Evolutionary conservation across 345 rosid genomes (phyloP).

Genomic region (Gossypium sturtianum): DNA sequence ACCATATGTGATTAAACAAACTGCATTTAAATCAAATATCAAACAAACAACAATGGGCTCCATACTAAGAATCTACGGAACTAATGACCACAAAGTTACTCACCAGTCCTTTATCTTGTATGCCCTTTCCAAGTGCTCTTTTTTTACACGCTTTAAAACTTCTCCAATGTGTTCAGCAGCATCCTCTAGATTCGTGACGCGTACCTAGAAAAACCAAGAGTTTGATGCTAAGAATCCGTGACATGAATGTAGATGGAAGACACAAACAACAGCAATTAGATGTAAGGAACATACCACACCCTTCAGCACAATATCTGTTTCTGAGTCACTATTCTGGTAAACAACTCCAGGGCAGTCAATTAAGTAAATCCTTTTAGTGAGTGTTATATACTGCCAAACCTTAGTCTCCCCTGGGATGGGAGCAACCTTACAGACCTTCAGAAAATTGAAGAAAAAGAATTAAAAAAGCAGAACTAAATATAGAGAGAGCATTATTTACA

Average conservation of each 20-base stretch:
- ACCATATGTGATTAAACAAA: neutral
- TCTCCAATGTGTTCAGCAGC: slow-evolving; percentile 92
- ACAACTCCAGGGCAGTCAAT: slow-evolving; percentile 98
- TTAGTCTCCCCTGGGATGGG: slow-evolving; percentile 99
- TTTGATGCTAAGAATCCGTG: neutral
- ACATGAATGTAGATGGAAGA: neutral
- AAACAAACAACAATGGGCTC: neutral
- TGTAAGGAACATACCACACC: slow-evolving; percentile 68
- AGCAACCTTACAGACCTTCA: slow-evolving; percentile 95
- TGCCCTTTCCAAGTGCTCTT: slow-evolving; percentile 80
- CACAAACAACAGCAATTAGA: neutral
- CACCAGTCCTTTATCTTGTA: slow-evolving; percentile 84
- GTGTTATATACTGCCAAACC: slow-evolving; percentile 95
- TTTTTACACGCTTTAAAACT: slow-evolving; percentile 83
- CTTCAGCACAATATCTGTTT: slow-evolving; percentile 90
- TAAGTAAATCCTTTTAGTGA: slow-evolving; percentile 88
- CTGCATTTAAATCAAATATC: neutral
- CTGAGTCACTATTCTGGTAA: slow-evolving; percentile 79
- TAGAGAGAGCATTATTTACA: neutral
- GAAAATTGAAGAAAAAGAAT: neutral
- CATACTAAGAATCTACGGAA: neutral
- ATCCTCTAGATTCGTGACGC: slow-evolving; percentile 76
- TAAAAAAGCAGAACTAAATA: neutral
- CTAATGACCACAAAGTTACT: neutral
- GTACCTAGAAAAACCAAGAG: slow-evolving; percentile 42